Evolutionary conservation across 1,284 basidiomycete genomes (phyloP).

Genomic region (Moesziomyces globuligerus): DNA sequence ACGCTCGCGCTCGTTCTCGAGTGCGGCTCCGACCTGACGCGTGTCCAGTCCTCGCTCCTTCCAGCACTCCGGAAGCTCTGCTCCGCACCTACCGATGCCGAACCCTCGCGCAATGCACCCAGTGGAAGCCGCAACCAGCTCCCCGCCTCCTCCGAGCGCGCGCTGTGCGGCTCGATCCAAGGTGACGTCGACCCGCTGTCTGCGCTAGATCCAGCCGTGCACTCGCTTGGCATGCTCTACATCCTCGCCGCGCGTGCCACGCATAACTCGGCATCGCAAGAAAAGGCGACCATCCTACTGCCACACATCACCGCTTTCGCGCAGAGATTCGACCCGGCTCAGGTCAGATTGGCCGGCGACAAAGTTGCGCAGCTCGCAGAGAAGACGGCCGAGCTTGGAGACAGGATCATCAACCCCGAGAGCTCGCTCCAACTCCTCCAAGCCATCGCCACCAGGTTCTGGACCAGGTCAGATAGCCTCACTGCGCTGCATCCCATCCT

Average conservation of each 20-base stretch:
- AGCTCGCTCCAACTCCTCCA: constrained; percentile 25
- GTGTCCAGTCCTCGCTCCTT: constrained; percentile 28
- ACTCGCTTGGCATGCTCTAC: constrained; percentile 47
- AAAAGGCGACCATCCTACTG: constrained; percentile 16
- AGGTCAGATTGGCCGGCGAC: constrained; percentile 29
- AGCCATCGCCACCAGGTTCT: constrained; percentile 22
- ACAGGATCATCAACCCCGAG: constrained; percentile 22
- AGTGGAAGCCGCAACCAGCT: constrained; percentile 14
- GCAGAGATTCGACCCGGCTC: constrained; percentile 15
- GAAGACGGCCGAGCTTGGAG: constrained; percentile 11
- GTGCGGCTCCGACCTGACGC: constrained; percentile 17
- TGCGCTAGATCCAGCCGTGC: constrained; percentile 35
- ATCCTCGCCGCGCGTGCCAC: constrained; percentile 35
- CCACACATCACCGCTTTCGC: constrained; percentile 30
- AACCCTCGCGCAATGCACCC: constrained; percentile 9
- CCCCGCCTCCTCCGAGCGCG: constrained; percentile 3
- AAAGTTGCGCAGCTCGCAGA: constrained; percentile 35
- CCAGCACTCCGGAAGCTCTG: constrained; percentile 40
- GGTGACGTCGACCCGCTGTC: constrained; percentile 37
- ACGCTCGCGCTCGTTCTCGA: constrained; percentile 44
- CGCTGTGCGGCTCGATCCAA: constrained; percentile 29
- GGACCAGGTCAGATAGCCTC: constrained; percentile 30
- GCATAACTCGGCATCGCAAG: constrained; percentile 7
- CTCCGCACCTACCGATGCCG: constrained; percentile 11
- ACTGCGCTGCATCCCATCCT: constrained; percentile 49